Percentiles rank a stretch among this genome's conserved stretches.
Evolutionary conservation across 2,329 filamentous ascomycete genomes (phyloP).

Genomic region (Botrytis pseudocinerea): DNA sequence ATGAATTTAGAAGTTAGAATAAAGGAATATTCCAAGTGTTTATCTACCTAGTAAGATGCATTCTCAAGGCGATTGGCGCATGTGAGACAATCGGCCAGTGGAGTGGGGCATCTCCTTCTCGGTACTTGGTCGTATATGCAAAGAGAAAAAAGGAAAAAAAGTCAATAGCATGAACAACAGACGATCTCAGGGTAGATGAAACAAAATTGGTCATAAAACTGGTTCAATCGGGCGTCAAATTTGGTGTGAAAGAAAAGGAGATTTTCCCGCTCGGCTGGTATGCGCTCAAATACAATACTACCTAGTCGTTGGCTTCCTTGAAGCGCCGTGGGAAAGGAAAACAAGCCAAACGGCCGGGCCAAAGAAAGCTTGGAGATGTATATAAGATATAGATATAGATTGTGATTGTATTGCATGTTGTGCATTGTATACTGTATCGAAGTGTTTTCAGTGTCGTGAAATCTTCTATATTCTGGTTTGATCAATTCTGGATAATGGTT

Average conservation of each 20-base stretch:
- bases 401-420: no score
- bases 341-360: neutral
- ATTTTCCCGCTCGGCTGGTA: slow-evolving; percentile 7
- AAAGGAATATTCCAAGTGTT: neutral
- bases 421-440: neutral
- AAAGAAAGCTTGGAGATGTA: neutral
- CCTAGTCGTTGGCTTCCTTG: neutral
- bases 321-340: neutral
- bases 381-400: neutral
- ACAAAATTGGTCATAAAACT: no score
- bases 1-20: neutral
- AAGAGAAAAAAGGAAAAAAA: neutral
- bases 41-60: neutral
- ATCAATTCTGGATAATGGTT: neutral
- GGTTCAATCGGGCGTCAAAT: neutral
- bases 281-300: neutral
- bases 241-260: neutral
- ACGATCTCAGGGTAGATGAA: neutral
- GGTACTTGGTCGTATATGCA: neutral
- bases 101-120: neutral
- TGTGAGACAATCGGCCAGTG: slow-evolving; percentile 3
- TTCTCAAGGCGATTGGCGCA: neutral
- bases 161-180: neutral
- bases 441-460: neutral
- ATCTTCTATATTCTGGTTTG: neutral